Base-by-base conservation (phyloP, 345 rosid species). In the Xanthoceras sorbifolium region DNA sequence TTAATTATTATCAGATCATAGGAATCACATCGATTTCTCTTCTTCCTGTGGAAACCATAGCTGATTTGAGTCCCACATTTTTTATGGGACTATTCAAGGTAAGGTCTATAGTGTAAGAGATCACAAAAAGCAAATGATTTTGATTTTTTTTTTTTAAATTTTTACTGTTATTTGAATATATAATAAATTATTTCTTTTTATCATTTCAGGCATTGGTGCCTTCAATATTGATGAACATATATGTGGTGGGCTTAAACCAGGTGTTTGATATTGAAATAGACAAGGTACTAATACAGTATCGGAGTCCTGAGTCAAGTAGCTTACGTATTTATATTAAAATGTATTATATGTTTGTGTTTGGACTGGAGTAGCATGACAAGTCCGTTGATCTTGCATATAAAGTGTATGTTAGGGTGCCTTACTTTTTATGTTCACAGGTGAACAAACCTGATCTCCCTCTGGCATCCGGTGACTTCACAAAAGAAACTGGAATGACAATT, bases 381-480 rank as follows among this genome's bases (percentile, higher is more conserved):
- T n/a, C n/a, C n/a, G n/a, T n/a, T n/a, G n/a, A n/a, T n/a, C n/a
- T n/a, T n/a, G n/a, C n/a, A n/a, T n/a, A n/a, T n/a, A n/a, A n/a
- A n/a, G n/a, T n/a, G n/a, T n/a, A n/a, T n/a, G n/a, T n/a, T n/a
- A n/a, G n/a, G n/a, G n/a, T n/a, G n/a, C n/a, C n/a, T n/a, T n/a
- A n/a, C n/a, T n/a, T 4, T 55, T 55, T 12, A 55, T 55, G 61
- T 42, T 71, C 23, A 31, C 10, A 82, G 88, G 64, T 83, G 15
- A 82, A 85, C 74, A 78, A 82, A 69, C 82, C 86, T 0, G 9
- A 82, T 65, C 86, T 82, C 34, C 88, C 88, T 25, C 72, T 80
- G 2, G 88, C 84, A 23, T 77, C 86, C 5, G 86, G 88, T 18
- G 67, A 78, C 1, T 80, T 80, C 31, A 78, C 88, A 17, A 71